Evolutionary conservation across 257 asterid genomes (phyloP).

Genomic region (Scutellaria baicalensis): DNA sequence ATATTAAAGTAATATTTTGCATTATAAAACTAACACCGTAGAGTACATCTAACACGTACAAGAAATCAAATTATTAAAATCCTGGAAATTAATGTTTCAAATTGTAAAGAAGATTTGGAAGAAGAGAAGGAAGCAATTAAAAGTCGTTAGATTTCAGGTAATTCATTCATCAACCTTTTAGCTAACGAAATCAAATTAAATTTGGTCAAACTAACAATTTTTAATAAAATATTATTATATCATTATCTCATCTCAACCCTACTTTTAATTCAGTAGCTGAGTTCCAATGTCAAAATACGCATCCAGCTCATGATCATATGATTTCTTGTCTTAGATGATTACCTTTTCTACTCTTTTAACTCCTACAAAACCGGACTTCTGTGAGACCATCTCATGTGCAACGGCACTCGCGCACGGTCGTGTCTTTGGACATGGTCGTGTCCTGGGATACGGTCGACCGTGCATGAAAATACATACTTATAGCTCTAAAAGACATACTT

Average conservation of each 20-base stretch:
- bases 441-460: no score
- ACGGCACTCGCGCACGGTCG: no score
- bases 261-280: background rate
- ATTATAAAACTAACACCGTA: no score
- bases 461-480: no score
- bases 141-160: conserved; percentile 51
- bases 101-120: conserved; percentile 7
- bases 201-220: conserved; percentile 54
- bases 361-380: no score
- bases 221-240: conserved; percentile 12
- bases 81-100: no score
- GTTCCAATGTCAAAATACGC: conserved; percentile 12
- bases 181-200: conserved; percentile 25
- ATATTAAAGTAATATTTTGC: no score
- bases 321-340: conserved; percentile 22
- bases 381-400: no score
- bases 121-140: conserved; percentile 8
- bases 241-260: background rate
- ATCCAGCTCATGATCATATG: background rate
- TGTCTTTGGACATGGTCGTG: no score
- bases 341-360: background rate
- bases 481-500: no score
- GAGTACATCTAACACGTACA: no score
- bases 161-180: conserved; percentile 38
- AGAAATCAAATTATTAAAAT: no score